A percentile compares a stretch with the other conserved stretches of the same genome.
Conservation (phyloP, 2,329 filamentous ascomycete species). For the Phoma sp. region DNA sequence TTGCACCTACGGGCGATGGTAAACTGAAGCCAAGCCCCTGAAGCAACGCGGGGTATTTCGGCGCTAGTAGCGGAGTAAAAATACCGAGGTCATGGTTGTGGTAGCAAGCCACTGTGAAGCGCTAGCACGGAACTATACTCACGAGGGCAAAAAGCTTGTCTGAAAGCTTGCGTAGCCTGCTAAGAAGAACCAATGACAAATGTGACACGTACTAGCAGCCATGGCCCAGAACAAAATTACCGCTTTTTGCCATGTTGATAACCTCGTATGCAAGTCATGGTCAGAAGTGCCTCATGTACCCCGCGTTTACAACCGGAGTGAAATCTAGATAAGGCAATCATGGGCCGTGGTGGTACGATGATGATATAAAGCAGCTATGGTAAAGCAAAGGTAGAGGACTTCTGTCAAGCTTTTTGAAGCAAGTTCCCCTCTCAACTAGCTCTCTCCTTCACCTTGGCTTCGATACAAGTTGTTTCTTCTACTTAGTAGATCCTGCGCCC, state of each 20-base stretch:
- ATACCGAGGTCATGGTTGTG: slow-evolving; percentile 2
- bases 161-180: neutral
- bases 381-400: neutral
- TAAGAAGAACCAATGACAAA: neutral
- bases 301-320: neutral
- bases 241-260: neutral
- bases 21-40: neutral
- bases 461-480: neutral
- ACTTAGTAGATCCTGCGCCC: neutral
- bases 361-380: neutral
- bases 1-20: too few species aligned
- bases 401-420: neutral
- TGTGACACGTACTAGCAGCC: too few species aligned
- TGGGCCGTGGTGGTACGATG: neutral
- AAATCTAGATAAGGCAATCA: neutral
- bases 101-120: neutral
- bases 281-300: neutral
- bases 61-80: neutral
- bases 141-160: slow-evolving; percentile 8
- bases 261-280: neutral
- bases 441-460: neutral
- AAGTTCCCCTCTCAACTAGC: too few species aligned
- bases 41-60: slow-evolving; percentile 1
- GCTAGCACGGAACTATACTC: neutral
- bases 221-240: slow-evolving; percentile 2